Evolutionary conservation across 371 early-diverging fungal genomes (phyloP).

Genomic region (Mucor ambiguus): DNA sequence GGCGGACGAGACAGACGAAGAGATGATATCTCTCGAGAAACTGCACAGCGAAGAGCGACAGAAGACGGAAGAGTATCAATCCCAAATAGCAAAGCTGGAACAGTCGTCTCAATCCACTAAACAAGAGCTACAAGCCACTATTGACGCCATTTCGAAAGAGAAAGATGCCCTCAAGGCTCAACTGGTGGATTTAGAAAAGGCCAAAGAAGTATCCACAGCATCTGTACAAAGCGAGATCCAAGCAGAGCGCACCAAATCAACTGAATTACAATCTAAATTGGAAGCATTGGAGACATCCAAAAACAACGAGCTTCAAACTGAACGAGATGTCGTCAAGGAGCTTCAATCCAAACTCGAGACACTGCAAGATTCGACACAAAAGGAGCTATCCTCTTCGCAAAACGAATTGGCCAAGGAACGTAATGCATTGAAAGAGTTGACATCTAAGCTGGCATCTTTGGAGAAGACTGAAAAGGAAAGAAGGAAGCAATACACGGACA

Average conservation of each 20-base stretch:
- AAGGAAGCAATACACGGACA: background rate
- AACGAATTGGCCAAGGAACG: background rate
- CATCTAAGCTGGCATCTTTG: slow-evolving; percentile 5
- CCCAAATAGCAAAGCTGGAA: background rate
- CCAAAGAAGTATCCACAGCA: background rate
- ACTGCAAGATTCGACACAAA: background rate
- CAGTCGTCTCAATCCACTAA: background rate
- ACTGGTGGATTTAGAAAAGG: background rate
- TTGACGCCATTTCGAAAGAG: background rate
- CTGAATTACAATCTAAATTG: background rate
- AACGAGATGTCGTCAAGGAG: background rate
- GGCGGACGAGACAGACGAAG: background rate
- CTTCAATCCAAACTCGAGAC: slow-evolving; percentile 2
- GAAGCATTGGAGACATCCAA: background rate
- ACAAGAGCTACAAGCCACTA: background rate
- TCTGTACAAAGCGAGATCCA: slow-evolving; percentile 1
- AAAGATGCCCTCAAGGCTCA: background rate
- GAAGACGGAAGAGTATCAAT: background rate
- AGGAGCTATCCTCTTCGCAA: background rate
- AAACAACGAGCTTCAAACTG: background rate
- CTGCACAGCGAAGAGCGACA: background rate
- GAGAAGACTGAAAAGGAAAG: slow-evolving; percentile 3
- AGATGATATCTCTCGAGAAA: background rate
- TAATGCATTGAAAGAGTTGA: background rate
- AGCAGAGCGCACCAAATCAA: slow-evolving; percentile 1